These are phyloP conservation scores for Chaetomiaceae sp. DNA, from an alignment of 2,329 filamentous ascomycete species.

Conservation along the genomic window DNA sequence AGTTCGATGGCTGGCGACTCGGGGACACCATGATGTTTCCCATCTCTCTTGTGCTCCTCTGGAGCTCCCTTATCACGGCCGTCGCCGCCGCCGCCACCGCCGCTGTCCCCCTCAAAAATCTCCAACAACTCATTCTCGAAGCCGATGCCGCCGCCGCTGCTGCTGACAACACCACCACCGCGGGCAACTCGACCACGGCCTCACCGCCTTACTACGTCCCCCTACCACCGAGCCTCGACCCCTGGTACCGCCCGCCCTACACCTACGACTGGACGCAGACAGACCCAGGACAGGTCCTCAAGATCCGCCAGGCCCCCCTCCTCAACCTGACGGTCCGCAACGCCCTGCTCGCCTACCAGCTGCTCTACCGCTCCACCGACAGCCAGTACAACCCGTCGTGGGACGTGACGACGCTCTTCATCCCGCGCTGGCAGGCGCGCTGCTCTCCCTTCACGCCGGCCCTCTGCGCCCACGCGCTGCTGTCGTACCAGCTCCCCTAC, in stretches of 20 bases:
- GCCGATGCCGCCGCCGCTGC: conserved; percentile 2
- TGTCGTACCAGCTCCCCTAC: conserved; percentile 41
- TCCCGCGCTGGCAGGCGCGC: conserved; percentile 22
- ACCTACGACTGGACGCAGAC: conserved; percentile 14
- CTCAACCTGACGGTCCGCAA: conserved; percentile 26
- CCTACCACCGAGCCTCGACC: conserved; percentile 22
- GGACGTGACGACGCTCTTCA: conserved; percentile 34
- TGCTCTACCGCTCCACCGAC: conserved; percentile 36
- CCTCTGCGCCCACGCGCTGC: conserved; percentile 28
- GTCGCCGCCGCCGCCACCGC: not conserved
- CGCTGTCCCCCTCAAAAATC: not conserved
- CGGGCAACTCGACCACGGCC: too few species aligned
- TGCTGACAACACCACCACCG: not conserved
- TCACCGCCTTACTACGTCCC: not conserved
- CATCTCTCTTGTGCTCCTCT: not conserved
- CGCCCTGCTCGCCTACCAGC: conserved; percentile 28
- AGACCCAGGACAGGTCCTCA: conserved; percentile 33
- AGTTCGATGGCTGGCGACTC: not conserved
- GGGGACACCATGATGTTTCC: not conserved
- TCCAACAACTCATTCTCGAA: conserved; percentile 5
- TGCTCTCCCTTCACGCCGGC: conserved; percentile 5
- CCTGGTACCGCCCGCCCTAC: conserved; percentile 22
- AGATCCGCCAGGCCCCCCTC: conserved; percentile 29
- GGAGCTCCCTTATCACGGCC: not conserved
- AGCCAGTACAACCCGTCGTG: conserved; percentile 31